These are phyloP conservation scores for Raffaelea deltoideospora DNA, from an alignment of 2,329 filamentous ascomycete genomes.

Conservation along the genomic window DNA sequence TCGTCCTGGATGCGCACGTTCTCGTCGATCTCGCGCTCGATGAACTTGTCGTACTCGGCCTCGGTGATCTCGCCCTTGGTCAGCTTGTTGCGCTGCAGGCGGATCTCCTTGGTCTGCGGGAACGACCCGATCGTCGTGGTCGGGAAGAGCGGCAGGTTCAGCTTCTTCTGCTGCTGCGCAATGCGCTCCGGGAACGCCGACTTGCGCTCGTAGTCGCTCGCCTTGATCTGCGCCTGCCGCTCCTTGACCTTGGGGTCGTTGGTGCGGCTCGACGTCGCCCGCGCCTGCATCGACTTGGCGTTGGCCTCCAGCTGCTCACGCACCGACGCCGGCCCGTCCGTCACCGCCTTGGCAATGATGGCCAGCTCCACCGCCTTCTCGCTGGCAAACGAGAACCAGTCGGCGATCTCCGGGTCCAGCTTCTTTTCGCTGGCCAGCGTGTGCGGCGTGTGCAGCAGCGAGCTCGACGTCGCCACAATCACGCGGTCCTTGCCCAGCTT, in stretches of 20 bases:
- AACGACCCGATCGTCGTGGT: constrained; percentile 99
- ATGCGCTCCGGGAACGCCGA: constrained; percentile 77
- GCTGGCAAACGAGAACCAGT: constrained; percentile 97
- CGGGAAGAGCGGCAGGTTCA: constrained; percentile 91
- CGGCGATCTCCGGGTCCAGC: constrained; percentile 78
- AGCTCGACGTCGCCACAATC: constrained; percentile 91
- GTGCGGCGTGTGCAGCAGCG: constrained; percentile 95
- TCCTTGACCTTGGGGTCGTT: constrained; percentile 98
- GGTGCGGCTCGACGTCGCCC: constrained; percentile 83
- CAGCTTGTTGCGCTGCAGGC: constrained; percentile 91
- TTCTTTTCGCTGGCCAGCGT: constrained; percentile 98
- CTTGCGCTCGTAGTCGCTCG: constrained; percentile 82
- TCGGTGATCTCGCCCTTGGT: constrained; percentile 95
- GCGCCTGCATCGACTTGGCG: constrained; percentile 82
- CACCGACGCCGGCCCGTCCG: constrained; percentile 76
- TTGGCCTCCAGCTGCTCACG: constrained; percentile 88
- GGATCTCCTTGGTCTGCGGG: constrained; percentile 98
- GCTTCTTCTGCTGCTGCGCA: constrained; percentile 74
- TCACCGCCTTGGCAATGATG: constrained; percentile 92
- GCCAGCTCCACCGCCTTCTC: constrained; percentile 90
- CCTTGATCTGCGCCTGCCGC: constrained; percentile 74
- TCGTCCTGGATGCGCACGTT: constrained; percentile 96
- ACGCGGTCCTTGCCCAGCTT: constrained; percentile 95
- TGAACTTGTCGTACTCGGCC: constrained; percentile 94
- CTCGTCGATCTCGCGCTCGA: constrained; percentile 94